Percentiles rank a stretch among this genome's conserved stretches.
phyloP scores from a whole-genome alignment of 306 rosid genomes.

The Vigna hirtella region DNA sequence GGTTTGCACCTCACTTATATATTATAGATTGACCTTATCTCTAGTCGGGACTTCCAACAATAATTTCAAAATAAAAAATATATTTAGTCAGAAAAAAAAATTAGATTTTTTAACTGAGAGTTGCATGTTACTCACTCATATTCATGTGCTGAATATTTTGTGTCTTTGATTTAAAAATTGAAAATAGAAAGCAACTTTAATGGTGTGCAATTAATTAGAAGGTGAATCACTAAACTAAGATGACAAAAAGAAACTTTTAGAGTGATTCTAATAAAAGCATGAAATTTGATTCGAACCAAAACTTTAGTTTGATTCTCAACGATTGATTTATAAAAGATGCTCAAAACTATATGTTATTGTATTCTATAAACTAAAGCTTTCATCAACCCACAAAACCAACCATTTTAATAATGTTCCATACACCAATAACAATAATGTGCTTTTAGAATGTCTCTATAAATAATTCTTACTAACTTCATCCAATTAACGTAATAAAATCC shows the following conservation, averaged over 20 bases:
- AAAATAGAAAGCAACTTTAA: constrained; percentile 10
- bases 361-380: constrained; percentile 16
- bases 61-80: no score
- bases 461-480: constrained; percentile 4
- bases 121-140: no score
- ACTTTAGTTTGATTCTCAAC: constrained; percentile 41
- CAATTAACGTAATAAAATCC: not conserved
- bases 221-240: constrained; percentile 33
- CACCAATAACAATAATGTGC: constrained; percentile 4
- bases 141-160: no score
- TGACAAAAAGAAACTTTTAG: constrained; percentile 44
- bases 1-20: no score
- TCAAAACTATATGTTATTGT: constrained; percentile 21
- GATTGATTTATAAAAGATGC: constrained; percentile 45
- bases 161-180: no score
- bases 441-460: constrained; percentile 12
- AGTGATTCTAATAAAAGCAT: constrained; percentile 40
- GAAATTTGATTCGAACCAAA: constrained; percentile 43
- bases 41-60: no score
- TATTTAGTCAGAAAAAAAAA: no score
- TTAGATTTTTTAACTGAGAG: no score
- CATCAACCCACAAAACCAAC: constrained; percentile 5
- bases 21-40: no score
- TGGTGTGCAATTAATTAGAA: constrained; percentile 36
- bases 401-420: not conserved